Evolutionary conservation across 2,329 filamentous ascomycete species (phyloP), one percentile per base, ranked within the genome.

Genomic region (Beauveria sp.): DNA sequence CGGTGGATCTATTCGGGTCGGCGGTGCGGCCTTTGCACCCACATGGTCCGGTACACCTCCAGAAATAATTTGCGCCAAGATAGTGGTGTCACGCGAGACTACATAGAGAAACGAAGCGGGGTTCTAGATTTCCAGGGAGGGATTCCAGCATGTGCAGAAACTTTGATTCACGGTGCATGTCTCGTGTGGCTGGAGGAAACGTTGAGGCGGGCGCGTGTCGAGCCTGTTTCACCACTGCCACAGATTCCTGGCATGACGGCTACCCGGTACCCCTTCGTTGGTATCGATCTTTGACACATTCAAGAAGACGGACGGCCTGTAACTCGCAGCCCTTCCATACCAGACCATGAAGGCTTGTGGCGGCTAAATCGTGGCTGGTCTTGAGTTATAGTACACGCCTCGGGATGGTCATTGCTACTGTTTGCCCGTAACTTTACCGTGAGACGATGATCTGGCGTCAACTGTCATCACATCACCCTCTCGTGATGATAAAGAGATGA

Each of bases 151-250:
- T 6, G n/a, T 24, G 44, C 44, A 41, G n/a, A n/a, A 51, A n/a
- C 18, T 26, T 24, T 3, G 22, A 22, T 30, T 28, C 26, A 4
- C 5, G n/a, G 18, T 26, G 30, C 18, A 37, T 51, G 55, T 43
- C 24, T 28, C 24, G 24, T 43, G 56, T 59, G 46, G 34, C 20
- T 44, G 47, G 37, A 34, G 30, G 30, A 30, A 43, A 50, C 18
- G 20, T 26, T 22, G 18, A 41, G 44, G 20, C 14, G 5, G 46
- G 55, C 55, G 30, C 22, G 34, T 50, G 12, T 48, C 41, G n/a
- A 50, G 46, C 46, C 22, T 30, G 56, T 59, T 52, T 59, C 56
- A 59, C 37, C 34, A 34, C 18, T 59, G 56, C 56, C 18, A 8
- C 56, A 59, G 56, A 44, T 59, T 51, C 26, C 2, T 40, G 48